Percentiles rank a stretch among this genome's conserved stretches.
Conservation (phyloP, 352 stramenopile species). For the Globisporangium lucens region DNA sequence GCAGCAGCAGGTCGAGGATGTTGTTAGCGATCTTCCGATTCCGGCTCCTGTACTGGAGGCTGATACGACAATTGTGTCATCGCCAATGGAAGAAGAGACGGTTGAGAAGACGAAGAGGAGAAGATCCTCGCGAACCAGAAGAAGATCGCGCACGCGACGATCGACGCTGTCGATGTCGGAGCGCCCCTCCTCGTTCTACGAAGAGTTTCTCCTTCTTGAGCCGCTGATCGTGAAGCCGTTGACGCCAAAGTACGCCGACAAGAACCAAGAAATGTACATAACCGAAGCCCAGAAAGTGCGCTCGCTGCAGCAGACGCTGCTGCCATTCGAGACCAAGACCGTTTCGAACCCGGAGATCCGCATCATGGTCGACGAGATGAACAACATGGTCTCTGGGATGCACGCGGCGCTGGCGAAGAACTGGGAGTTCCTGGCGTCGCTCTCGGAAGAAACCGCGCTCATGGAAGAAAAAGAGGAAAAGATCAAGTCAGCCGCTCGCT, state of each 20-base stretch:
- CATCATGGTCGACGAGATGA: constrained; percentile 21
- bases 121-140: constrained; percentile 6
- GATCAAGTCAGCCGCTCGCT: background rate
- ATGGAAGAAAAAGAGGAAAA: background rate
- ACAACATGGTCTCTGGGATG: constrained; percentile 13
- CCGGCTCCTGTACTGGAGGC: background rate
- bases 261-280: constrained; percentile 9
- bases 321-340: constrained; percentile 7
- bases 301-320: constrained; percentile 2
- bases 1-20: background rate
- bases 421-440: constrained; percentile 17
- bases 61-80: background rate
- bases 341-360: constrained; percentile 17
- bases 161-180: constrained; percentile 14
- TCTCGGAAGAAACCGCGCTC: constrained; percentile 6
- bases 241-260: background rate
- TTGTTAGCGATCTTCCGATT: background rate
- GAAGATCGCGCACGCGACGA: constrained; percentile 9
- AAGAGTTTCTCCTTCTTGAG: constrained; percentile 16
- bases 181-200: constrained; percentile 11
- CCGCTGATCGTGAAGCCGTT: constrained; percentile 3
- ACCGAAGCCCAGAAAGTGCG: constrained; percentile 11
- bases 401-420: constrained; percentile 12
- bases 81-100: background rate
- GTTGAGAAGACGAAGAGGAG: constrained; percentile 3